Conservation (phyloP, 345 rosid species). For the Eucalyptus erythrocorys region DNA sequence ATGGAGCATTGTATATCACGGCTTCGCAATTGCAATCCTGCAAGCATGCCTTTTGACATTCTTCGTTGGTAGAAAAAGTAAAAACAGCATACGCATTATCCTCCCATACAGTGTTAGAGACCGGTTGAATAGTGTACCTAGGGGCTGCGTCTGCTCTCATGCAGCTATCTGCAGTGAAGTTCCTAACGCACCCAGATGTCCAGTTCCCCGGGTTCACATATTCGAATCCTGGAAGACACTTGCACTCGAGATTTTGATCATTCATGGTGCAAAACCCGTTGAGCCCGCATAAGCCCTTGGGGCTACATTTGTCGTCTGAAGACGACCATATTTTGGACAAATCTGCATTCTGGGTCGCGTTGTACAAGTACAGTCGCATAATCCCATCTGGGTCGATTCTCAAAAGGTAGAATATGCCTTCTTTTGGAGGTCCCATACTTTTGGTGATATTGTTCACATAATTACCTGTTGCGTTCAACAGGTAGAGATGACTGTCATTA, state of each 20-base stretch:
- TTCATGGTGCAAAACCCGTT: neutral
- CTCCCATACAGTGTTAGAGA: neutral
- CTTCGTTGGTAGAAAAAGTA: neutral
- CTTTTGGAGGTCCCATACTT: neutral
- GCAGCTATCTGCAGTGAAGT: neutral
- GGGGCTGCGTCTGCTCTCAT: neutral
- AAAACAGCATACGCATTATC: neutral
- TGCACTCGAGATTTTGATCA: neutral
- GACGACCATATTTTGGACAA: neutral
- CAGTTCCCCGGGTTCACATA: neutral
- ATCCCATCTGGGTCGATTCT: conserved; percentile 8
- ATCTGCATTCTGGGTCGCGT: neutral
- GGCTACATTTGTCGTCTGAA: neutral
- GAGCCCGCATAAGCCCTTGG: neutral
- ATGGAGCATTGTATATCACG: neutral
- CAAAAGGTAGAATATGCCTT: neutral
- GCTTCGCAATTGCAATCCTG: conserved; percentile 6
- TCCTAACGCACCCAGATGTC: conserved; percentile 5
- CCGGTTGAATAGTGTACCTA: neutral
- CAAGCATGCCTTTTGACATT: neutral
- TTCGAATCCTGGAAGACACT: neutral
- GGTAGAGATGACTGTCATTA: neutral
- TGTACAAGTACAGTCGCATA: neutral
- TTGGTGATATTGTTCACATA: neutral
- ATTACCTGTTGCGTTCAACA: neutral